Conservation (phyloP, 2,329 filamentous ascomycete species). For the Allantophomopsis lycopodina region DNA sequence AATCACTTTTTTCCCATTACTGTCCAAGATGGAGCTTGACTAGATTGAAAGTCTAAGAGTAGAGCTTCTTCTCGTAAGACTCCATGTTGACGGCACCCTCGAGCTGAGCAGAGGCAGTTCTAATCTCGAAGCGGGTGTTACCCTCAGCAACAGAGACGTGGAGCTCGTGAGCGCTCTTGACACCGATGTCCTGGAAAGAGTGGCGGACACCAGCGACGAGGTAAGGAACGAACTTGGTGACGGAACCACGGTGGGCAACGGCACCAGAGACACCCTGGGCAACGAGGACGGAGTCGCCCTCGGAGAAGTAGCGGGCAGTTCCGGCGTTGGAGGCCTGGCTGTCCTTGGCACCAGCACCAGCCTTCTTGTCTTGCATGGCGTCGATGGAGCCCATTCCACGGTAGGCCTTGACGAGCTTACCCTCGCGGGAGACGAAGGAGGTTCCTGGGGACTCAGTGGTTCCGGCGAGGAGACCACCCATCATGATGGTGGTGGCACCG, state of each 20-base stretch:
- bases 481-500: slow-evolving; percentile 94
- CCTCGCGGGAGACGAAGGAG: slow-evolving; percentile 91
- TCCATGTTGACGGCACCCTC: slow-evolving; percentile 98
- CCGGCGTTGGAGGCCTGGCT: slow-evolving; percentile 79
- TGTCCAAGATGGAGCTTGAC: too few relatives aligned
- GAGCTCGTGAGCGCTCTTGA: slow-evolving; percentile 64
- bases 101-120: slow-evolving; percentile 86
- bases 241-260: slow-evolving; percentile 64
- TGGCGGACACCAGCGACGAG: slow-evolving; percentile 92
- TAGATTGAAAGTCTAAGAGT: slow-evolving; percentile 56
- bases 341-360: slow-evolving; percentile 64
- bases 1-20: too few relatives aligned
- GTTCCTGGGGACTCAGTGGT: slow-evolving; percentile 96
- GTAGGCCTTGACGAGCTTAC: slow-evolving; percentile 98
- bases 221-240: slow-evolving; percentile 94
- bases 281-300: slow-evolving; percentile 87
- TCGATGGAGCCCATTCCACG: slow-evolving; percentile 98
- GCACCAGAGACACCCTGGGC: slow-evolving; percentile 91
- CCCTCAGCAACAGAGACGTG: slow-evolving; percentile 63
- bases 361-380: slow-evolving; percentile 99
- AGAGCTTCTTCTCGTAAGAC: slow-evolving; percentile 99
- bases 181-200: slow-evolving; percentile 89
- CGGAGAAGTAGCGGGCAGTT: slow-evolving; percentile 95
- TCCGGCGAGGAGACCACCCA: slow-evolving; percentile 93
- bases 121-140: slow-evolving; percentile 79